Conservation (phyloP, 805 yeast species). For the Cyberlindnera xishuangbannaensis region DNA sequence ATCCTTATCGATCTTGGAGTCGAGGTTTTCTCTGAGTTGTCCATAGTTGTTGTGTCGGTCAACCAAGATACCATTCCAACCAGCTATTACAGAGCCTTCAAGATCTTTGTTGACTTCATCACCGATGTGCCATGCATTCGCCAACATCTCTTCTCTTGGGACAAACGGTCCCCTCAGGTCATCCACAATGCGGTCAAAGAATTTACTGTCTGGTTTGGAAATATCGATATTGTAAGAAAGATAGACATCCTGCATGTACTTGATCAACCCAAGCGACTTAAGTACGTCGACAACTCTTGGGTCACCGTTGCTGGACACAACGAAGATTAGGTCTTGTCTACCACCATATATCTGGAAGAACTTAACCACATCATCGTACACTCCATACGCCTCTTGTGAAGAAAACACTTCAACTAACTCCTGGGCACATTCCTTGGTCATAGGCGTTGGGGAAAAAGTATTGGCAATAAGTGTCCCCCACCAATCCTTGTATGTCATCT, state of each 20-base stretch:
- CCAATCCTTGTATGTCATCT: constrained; percentile 40
- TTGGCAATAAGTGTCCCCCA: constrained; percentile 48
- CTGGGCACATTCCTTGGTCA: constrained; percentile 34
- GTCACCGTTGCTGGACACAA: constrained; percentile 60
- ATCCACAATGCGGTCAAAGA: constrained; percentile 38
- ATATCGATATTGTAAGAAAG: constrained; percentile 53
- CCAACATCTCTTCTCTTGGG: constrained; percentile 19
- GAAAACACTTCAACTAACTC: constrained; percentile 45
- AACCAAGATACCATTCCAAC: constrained; percentile 55
- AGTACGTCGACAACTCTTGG: constrained; percentile 42
- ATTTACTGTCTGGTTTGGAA: constrained; percentile 44
- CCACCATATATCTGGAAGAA: constrained; percentile 32
- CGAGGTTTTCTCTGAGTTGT: constrained; percentile 12
- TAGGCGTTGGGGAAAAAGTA: constrained; percentile 33
- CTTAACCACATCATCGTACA: constrained; percentile 49
- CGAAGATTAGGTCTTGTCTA: constrained; percentile 30
- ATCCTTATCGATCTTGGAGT: constrained; percentile 8
- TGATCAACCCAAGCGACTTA: constrained; percentile 37
- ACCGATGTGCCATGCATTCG: constrained; percentile 58
- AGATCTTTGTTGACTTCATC: constrained; percentile 54
- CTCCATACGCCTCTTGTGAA: constrained; percentile 46
- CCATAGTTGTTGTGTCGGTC: constrained; percentile 38
- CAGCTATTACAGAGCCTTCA: constrained; percentile 44
- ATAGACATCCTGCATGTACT: constrained; percentile 39
- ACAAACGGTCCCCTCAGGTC: constrained; percentile 23